These are phyloP conservation scores for Tetrahymena elliotti DNA, from an alignment of 73 alveolate species.

Conservation along the genomic window DNA sequence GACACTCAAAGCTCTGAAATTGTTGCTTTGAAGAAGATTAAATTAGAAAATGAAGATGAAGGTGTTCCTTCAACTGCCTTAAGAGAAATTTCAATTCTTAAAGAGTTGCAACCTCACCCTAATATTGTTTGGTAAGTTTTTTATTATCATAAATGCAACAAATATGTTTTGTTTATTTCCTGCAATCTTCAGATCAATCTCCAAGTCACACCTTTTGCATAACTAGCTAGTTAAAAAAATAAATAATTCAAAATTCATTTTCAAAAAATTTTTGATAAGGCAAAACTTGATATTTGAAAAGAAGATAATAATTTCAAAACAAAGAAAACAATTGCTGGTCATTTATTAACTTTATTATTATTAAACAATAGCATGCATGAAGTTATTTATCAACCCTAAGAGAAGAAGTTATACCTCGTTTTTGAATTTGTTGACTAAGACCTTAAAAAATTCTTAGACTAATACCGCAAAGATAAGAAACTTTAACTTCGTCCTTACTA, in stretches of 20 bases:
- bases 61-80: slow-evolving; percentile 92
- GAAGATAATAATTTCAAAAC: too few relatives aligned
- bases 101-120: slow-evolving; percentile 71
- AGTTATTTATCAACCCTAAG: slow-evolving; percentile 43
- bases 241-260: background rate
- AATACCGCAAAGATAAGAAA: slow-evolving; percentile 20
- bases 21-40: slow-evolving; percentile 84
- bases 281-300: too few relatives aligned
- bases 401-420: slow-evolving; percentile 57
- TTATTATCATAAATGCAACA: background rate
- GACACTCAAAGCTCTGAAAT: slow-evolving; percentile 54
- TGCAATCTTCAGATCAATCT: background rate
- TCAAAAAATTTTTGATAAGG: too few relatives aligned
- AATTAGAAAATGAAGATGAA: slow-evolving; percentile 80
- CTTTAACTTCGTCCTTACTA: slow-evolving; percentile 15
- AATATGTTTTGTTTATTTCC: background rate
- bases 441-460: slow-evolving; percentile 53
- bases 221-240: background rate
- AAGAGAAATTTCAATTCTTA: slow-evolving; percentile 76
- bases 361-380: slow-evolving; percentile 44
- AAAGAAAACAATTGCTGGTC: background rate
- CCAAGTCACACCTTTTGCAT: background rate
- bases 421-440: slow-evolving; percentile 78
- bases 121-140: slow-evolving; percentile 52
- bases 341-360: background rate